A percentile compares a stretch with the other conserved stretches of the same genome.
Conservation (phyloP, 2,329 filamentous ascomycete species). For the Apiospora rasikravindrae region DNA sequence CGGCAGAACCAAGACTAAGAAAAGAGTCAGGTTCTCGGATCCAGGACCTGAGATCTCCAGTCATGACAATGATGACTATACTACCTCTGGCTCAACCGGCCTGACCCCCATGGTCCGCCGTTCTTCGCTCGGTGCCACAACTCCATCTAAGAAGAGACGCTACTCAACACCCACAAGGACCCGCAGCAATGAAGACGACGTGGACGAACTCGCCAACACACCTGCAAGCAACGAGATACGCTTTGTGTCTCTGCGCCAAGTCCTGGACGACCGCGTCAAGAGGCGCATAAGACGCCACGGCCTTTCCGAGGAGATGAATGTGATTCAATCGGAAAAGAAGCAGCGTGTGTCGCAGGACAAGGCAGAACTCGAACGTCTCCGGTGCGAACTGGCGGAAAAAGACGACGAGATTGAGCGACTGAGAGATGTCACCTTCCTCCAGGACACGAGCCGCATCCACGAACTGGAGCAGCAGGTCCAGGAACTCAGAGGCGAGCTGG, state of each 20-base stretch:
- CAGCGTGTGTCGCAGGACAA: constrained; percentile 44
- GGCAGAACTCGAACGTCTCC: constrained; percentile 56
- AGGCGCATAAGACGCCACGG: constrained; percentile 61
- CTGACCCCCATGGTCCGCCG: constrained; percentile 64
- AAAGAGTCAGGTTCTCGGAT: constrained; percentile 65
- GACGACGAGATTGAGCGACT: constrained; percentile 60
- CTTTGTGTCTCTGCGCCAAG: constrained; percentile 40
- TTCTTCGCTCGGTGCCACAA: constrained; percentile 46
- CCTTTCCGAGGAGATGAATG: constrained; percentile 63
- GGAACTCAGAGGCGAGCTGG: constrained; percentile 38
- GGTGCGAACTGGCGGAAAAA: constrained; percentile 52
- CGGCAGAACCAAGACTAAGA: constrained; percentile 43
- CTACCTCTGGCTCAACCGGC: constrained; percentile 48
- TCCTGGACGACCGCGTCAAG: constrained; percentile 57
- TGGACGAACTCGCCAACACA: constrained; percentile 30
- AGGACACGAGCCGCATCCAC: constrained; percentile 50
- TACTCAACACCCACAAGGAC: constrained; percentile 48
- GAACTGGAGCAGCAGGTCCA: constrained; percentile 44
- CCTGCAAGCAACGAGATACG: constrained; percentile 40
- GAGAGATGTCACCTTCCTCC: constrained; percentile 53
- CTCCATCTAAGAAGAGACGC: constrained; percentile 45
- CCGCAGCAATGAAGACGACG: constrained; percentile 25
- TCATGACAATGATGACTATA: not conserved
- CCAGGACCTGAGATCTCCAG: constrained; percentile 48
- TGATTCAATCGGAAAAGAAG: constrained; percentile 53